Conservation (phyloP, 139 green algal genomes). For the Penium margaritaceum region DNA sequence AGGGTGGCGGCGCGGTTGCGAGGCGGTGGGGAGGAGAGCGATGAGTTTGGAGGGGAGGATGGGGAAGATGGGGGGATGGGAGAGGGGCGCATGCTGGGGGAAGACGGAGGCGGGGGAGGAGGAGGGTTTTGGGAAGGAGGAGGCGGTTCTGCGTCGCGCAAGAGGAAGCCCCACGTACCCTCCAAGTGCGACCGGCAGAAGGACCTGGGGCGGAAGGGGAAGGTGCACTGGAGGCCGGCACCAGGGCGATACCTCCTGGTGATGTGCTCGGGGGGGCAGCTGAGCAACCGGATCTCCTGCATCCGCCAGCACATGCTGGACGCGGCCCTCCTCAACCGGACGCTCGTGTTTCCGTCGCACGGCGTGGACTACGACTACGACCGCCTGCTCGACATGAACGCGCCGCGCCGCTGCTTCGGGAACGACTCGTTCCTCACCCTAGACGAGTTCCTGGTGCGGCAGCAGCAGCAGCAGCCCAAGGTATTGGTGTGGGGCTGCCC, state of each 20-base stretch:
- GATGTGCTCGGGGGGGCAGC: constrained; percentile 32
- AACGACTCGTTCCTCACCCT: constrained; percentile 16
- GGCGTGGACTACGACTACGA: constrained; percentile 38
- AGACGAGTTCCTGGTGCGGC: no score
- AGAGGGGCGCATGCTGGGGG: background rate
- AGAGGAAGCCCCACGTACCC: background rate
- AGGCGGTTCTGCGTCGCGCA: background rate
- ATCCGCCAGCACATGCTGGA: constrained; percentile 32
- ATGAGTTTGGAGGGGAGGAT: no score
- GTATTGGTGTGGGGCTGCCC: no score
- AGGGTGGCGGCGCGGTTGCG: background rate
- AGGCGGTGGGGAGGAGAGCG: background rate
- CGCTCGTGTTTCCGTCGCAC: constrained; percentile 27
- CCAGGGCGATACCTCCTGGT: constrained; percentile 32
- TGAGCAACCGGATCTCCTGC: constrained; percentile 36
- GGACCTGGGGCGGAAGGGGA: constrained; percentile 6
- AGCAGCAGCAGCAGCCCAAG: no score
- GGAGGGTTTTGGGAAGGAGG: no score
- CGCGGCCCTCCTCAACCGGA: constrained; percentile 36
- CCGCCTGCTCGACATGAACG: constrained; percentile 21
- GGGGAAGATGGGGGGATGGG: background rate
- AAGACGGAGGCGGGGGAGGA: background rate
- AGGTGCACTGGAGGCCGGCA: constrained; percentile 6
- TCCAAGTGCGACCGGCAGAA: constrained; percentile 11
- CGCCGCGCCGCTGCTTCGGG: constrained; percentile 11